A percentile compares a stretch with the other conserved stretches of the same genome.
Evolutionary conservation across 768 basidiomycete species (phyloP).

Genomic region (Asterophora parasitica): DNA sequence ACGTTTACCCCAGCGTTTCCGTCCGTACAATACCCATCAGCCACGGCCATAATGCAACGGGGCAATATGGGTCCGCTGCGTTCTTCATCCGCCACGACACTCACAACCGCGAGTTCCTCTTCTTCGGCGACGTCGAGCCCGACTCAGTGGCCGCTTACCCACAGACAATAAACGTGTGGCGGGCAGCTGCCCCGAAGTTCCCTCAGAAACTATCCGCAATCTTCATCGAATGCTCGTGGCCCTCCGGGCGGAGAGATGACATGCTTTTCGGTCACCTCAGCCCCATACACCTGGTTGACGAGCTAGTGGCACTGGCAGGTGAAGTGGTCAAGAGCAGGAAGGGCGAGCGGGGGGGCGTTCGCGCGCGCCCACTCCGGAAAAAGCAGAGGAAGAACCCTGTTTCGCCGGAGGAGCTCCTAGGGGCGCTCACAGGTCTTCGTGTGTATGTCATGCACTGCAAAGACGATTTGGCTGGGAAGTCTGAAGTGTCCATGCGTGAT

Average conservation of each 20-base stretch:
- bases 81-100: slow-evolving; percentile 77
- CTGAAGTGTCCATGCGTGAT: slow-evolving; percentile 50
- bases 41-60: slow-evolving; percentile 58
- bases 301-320: slow-evolving; percentile 64
- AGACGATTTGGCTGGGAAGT: slow-evolving; percentile 51
- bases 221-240: slow-evolving; percentile 95
- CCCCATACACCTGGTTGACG: slow-evolving; percentile 73
- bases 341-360: slow-evolving; percentile 19
- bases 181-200: slow-evolving; percentile 72
- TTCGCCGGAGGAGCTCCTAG: slow-evolving; percentile 39
- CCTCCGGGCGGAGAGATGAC: slow-evolving; percentile 61
- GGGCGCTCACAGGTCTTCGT: slow-evolving; percentile 52
- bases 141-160: slow-evolving; percentile 62
- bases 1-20: slow-evolving; percentile 52
- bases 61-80: slow-evolving; percentile 71
- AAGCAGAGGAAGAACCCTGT: slow-evolving; percentile 35
- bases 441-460: slow-evolving; percentile 91
- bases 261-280: slow-evolving; percentile 82
- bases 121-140: slow-evolving; percentile 94
- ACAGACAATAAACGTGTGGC: slow-evolving; percentile 73
- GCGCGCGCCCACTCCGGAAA: slow-evolving; percentile 31
- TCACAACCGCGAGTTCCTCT: slow-evolving; percentile 68
- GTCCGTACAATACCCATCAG: slow-evolving; percentile 64
- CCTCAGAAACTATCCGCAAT: slow-evolving; percentile 64
- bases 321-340: slow-evolving; percentile 53